Base-by-base conservation (phyloP, 2,329 filamentous ascomycete genomes). In the Thielaviopsis ethacetica region DNA sequence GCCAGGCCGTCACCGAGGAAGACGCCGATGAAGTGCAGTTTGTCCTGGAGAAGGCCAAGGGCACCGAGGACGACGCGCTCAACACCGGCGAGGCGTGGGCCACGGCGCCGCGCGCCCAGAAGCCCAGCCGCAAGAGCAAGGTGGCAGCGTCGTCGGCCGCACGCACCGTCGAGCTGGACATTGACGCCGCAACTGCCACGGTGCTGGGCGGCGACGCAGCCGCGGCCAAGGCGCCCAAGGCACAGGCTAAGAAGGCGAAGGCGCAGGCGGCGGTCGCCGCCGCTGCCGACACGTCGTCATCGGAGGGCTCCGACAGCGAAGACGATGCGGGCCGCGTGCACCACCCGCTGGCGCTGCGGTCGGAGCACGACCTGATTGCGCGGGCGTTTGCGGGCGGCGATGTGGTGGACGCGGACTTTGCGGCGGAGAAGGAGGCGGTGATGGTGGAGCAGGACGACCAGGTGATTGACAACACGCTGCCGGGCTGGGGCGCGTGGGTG, bases 401-500 rank as follows among this genome's bases (percentile, higher is more conserved):
- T 65, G 87, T 95, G 68, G 88, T 94, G 1, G 82, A 86, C 9
- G 81, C 80, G 53, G 84, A 90, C 47, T 98, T 97, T 67, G 80
- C 81, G 60, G 77, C 77, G 44, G 91, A 97, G 68, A 97, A 97
- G 72, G 78, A 76, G 17, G 80, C 82, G 55, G 75, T 80, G 1
- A 80, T 82, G 19, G 78, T 81, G 30, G 86, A 88, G 19, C 90
- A 96, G 69, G 89, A 86, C 64, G 87, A 94, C 67, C 86, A 93
- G 71, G 75, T 88, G 59, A 73, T 90, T 30, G 89, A 91, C 68
- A 86, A 85, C 64, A 86, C 87, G n/a, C 77, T 98, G 5, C 90
- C 90, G 0, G 93, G 93, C 53, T 98, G 93, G 93, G 93, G 93
- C 63, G 84, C 78, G 66, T 96, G 93, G 93, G 80, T 86, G 5